These are phyloP conservation scores for Lathyrus tuberosus DNA, from an alignment of 306 rosid genomes.

Conservation along the genomic window DNA sequence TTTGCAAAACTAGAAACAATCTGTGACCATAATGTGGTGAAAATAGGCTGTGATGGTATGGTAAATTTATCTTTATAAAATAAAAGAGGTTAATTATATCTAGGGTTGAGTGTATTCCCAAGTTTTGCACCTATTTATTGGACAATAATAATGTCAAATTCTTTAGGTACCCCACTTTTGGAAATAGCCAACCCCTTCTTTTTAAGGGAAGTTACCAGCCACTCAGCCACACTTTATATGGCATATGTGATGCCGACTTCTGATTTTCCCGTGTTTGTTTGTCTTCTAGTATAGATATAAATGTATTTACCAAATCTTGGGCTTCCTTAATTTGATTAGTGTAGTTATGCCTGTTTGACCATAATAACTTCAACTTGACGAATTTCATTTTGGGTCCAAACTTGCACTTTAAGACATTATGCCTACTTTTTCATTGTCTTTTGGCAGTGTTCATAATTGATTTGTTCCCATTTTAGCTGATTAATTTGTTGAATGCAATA, in stretches of 20 bases:
- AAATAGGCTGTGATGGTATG: conserved; percentile 10
- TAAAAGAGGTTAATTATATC: conserved; percentile 10
- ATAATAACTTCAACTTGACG: not conserved
- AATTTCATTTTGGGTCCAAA: not conserved
- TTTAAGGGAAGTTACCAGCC: not conserved
- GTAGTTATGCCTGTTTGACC: conserved; percentile 11
- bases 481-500: conserved; percentile 11
- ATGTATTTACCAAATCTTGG: not conserved
- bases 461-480: conserved; percentile 1
- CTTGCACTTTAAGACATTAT: too few species aligned
- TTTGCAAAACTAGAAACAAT: conserved; percentile 15
- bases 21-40: conserved; percentile 6
- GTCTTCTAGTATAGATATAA: not conserved
- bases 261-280: conserved; percentile 19
- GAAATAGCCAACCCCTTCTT: not conserved
- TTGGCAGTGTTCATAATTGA: too few species aligned
- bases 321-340: conserved; percentile 19
- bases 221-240: not conserved
- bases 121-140: conserved; percentile 20
- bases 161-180: not conserved
- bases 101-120: not conserved
- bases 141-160: not conserved
- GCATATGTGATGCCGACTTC: conserved; percentile 7
- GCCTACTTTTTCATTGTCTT: too few species aligned
- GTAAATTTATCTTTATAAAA: conserved; percentile 3